Evolutionary conservation across 495 filamentous ascomycete species (phyloP), one percentile per base, ranked within the genome.

Genomic region (Penicillium arizonense): DNA sequence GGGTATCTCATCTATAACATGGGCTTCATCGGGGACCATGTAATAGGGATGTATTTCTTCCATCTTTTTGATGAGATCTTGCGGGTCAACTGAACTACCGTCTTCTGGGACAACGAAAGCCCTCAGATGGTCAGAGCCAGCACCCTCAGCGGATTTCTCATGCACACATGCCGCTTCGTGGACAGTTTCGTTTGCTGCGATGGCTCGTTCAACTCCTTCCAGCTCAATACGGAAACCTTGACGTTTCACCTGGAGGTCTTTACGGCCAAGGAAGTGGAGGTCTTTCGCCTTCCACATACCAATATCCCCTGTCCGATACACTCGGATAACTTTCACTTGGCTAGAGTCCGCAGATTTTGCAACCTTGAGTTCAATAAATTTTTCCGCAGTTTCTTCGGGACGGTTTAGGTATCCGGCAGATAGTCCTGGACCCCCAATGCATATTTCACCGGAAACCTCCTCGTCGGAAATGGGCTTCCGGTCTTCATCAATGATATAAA

Each of bases 191-290:
- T 34, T 33, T 33, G 36, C 5, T 33, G 23, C 37, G 1, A 53
- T 20, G 9, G 34, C 38, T 1, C 33, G 40, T 39, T 73, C 67
- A 11, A 78, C 54, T 38, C 76, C 76, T 3, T 61, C 73, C 6
- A 74, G 59, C 44, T 79, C 74, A 20, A 80, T 57, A 14, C 76
- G 56, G 35, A 73, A 67, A 4, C 56, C 56, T 1, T 34, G 18
- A 28, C 76, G 65, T 61, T 80, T 80, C 44, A 80, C 53, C 53
- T 78, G 76, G 33, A 56, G 53, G 44, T 79, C 75, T 33, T 57
- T 59, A 34, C 77, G 63, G 18, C 75, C 73, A 21, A 75, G 11
- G 50, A 68, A 70, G 20, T 70, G 59, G 12, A 79, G 56, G 3
- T 36, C 58, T 3, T 71, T 68, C 44, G 72, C 39, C 42, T 64